Conservation (phyloP, 179 eudicot species). For the Drosera spatulata region DNA sequence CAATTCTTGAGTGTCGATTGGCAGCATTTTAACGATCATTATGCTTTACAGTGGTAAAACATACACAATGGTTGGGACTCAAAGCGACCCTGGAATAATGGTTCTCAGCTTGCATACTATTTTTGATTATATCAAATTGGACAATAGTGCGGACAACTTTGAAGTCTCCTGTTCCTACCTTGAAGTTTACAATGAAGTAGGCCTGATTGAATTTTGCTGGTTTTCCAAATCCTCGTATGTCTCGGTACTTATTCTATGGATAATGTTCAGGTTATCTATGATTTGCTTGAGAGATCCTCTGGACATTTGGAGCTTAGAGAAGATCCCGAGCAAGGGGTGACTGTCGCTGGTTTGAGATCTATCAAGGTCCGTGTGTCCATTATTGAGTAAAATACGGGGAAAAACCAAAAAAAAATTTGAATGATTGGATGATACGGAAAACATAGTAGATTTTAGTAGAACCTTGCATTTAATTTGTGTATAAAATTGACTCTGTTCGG, state of each 20-base stretch:
- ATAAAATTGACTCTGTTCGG: no score
- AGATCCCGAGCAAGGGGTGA: slow-evolving; percentile 72
- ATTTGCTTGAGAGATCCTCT: slow-evolving; percentile 80
- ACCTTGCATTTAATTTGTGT: not conserved
- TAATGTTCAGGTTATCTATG: slow-evolving; percentile 64
- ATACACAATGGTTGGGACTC: slow-evolving; percentile 76
- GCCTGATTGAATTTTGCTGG: not conserved
- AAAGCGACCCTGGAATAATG: slow-evolving; percentile 80
- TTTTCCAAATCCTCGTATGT: slow-evolving; percentile 1
- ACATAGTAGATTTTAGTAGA: no score
- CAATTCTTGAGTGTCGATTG: no score
- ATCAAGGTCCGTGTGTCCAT: slow-evolving; percentile 41
- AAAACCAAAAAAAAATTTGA: no score
- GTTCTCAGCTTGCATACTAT: slow-evolving; percentile 74
- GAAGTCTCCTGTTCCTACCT: slow-evolving; percentile 80
- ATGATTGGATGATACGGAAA: no score
- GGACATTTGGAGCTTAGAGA: slow-evolving; percentile 86
- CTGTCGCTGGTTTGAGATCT: slow-evolving; percentile 71
- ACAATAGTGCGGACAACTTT: slow-evolving; percentile 39
- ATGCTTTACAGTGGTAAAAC: slow-evolving; percentile 65
- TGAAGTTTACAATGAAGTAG: slow-evolving; percentile 90
- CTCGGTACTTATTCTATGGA: not conserved
- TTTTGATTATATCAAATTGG: slow-evolving; percentile 52
- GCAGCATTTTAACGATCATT: slow-evolving; percentile 1
- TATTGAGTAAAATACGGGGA: not conserved